Base-by-base conservation (phyloP, 1,284 basidiomycete genomes). In the Violaceomyces palustris region DNA sequence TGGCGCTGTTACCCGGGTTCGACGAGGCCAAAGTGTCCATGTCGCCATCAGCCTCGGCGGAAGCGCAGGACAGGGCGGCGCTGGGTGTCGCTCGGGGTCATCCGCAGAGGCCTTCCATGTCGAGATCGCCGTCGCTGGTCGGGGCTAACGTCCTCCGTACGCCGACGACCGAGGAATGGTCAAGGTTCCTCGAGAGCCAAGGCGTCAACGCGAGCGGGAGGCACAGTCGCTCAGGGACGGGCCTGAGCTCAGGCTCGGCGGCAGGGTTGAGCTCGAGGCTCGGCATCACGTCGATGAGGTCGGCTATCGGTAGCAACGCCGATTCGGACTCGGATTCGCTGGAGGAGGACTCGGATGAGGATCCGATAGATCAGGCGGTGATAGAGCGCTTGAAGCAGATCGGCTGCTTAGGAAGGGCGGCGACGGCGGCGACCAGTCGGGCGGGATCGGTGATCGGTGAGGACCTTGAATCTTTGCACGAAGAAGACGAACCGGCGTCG, bases 81-180 rank as follows among this genome's bases (percentile, higher is more conserved):
- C n/a, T n/a, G n/a, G n/a, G n/a, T n/a, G n/a, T n/a, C n/a, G n/a
- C n/a, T n/a, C n/a, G n/a, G n/a, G n/a, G n/a, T n/a, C n/a, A n/a
- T n/a, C n/a, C n/a, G n/a, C n/a, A n/a, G n/a, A n/a, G 12, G 29
- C 15, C 28, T 19, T 15, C 12, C 25, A 7, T n/a, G 17, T 34
- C 25, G 12, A 22, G 32, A 14, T 34, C 32, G 34, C 17, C 40
- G 11, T 42, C 40, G 25, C 22, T 42, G 4, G n/a, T 24, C 27
- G 27, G 22, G 21, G 47, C 26, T 15, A 49, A 58, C 18, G 41
- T 68, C 15, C 42, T 67, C 3, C 44, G 64, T 17, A 68, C 66
- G 29, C 66, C 66, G 4, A 68, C 66, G 11, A 68, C 64, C 18
- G 66, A 68, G 36, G 66, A 68, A 34, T 68, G 66, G 66, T 62